Base-by-base conservation (phyloP, 257 asterid genomes). In the Solanum sitiens region DNA sequence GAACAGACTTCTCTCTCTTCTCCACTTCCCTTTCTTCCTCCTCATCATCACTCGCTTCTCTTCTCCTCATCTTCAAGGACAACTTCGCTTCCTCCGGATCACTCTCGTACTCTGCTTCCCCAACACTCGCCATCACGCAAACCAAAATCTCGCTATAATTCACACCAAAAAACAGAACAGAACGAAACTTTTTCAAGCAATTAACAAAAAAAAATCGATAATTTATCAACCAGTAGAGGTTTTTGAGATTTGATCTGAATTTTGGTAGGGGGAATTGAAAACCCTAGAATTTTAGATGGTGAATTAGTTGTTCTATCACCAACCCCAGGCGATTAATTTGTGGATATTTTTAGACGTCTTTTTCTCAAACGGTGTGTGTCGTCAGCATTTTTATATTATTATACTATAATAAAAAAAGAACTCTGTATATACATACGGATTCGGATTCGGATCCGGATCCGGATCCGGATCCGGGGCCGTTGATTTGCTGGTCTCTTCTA, bases 11-110 rank as follows among this genome's bases (percentile, higher is more conserved):
- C 82, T 15, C 91, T 68, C 87, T 87, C 25, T 86, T 87, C 79
- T 84, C 92, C 86, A 56, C 87, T 18, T 74, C 65, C 65, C 40
- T 27, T 79, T 87, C 96, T 53, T 86, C 97, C 68, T 93, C 98
- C 27, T 95, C 99, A 13, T 97, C 99, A 87, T 96, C 99, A 89
- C 99, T 96, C 42, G 98, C 99, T 89, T 92, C 98, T 79, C 98
- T 92, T 92, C 99, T 89, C 90, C 99, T 93, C 95, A 94, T 87
- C 94, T 94, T 94, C 92, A 96, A 84, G 83, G 98, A 94, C 86
- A 95, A 86, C 95, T 94, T 94, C 73, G 97, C 92, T 92, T 96
- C 99, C 90, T 96, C 99, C 53, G 99, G 99, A 92, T 96, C 98
- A 94, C 99, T 96, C 94, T 94, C 98, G 91, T 95, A 96, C 84